Base-by-base conservation (phyloP, 768 basidiomycete genomes). In the Hypholoma sublateritium region DNA sequence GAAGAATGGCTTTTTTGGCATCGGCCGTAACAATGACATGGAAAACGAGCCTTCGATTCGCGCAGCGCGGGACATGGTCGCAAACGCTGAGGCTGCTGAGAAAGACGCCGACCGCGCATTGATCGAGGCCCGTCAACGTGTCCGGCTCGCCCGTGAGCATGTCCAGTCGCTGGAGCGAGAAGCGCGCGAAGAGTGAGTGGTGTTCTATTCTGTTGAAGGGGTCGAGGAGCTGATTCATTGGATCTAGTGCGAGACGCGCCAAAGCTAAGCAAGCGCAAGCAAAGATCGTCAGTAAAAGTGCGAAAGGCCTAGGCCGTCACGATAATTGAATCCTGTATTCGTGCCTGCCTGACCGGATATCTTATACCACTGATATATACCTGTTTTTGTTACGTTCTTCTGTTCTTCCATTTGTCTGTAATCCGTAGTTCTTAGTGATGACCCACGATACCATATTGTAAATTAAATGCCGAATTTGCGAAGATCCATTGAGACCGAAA, bases 181-280 rank as follows among this genome's bases (percentile, higher is more conserved):
- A 58, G 80, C 79, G 3, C 42, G 72, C 22, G 79, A 81, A 65
- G 83, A 82, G 83, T 84, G 66, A 66, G 82, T 67, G 9, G n/a
- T 9, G 62, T 16, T 43, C 11, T 6, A 19, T 43, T 41, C 47
- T 43, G 51, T 46, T 17, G 39, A 41, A 41, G 5, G 12, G 21
- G 13, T 17, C 17, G 19, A 19, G 4, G 17, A 4, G 34, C 19
- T 37, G 42, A 24, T 58, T 35, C 36, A 19, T 37, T 55, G 21
- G 4, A 39, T 37, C 58, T 60, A 83, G 82, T 28, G 73, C 77
- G 22, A 69, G 67, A 32, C 79, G 79, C 46, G 82, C 81, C 12
- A 80, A 80, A 66, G 74, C 77, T 6, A 84, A 83, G 61, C 80
- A 81, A 58, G 77, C 75, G 13, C 78, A 82, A 62, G 76, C 79